A percentile compares a stretch with the other conserved stretches of the same genome.
phyloP scores from a whole-genome alignment of 345 rosid species.

The Linum lewisii region DNA sequence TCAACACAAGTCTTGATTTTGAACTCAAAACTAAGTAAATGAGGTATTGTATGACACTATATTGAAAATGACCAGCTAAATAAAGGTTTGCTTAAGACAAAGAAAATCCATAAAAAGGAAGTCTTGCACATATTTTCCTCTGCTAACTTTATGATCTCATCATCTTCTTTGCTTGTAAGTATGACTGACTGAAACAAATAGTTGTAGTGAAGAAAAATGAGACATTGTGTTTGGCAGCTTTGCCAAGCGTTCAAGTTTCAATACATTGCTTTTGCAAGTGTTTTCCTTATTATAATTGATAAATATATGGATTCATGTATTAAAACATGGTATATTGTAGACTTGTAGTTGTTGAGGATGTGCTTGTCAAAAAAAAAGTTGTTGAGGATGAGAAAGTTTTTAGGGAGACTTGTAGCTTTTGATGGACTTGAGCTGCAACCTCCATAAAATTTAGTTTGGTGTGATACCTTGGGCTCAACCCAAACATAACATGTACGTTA shows the following conservation, averaged over 20 bases:
- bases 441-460: too few species aligned
- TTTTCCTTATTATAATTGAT: too few species aligned
- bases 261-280: not conserved
- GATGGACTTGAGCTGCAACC: too few species aligned
- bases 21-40: slow-evolving; percentile 25
- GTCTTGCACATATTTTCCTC: too few species aligned
- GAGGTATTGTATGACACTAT: slow-evolving; percentile 28
- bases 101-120: slow-evolving; percentile 9
- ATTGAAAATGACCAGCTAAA: slow-evolving; percentile 29
- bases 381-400: too few species aligned
- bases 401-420: too few species aligned
- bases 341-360: too few species aligned
- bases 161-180: slow-evolving; percentile 41
- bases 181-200: slow-evolving; percentile 7
- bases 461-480: too few species aligned
- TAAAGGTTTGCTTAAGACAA: slow-evolving; percentile 36
- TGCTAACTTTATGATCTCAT: not conserved
- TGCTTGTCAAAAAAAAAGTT: too few species aligned
- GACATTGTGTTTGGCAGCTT: slow-evolving; percentile 5
- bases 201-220: not conserved
- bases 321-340: too few species aligned
- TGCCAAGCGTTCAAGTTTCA: slow-evolving; percentile 19
- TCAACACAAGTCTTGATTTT: slow-evolving; percentile 10
- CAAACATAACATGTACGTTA: too few species aligned
- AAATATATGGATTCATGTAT: too few species aligned